Evolutionary conservation across 805 yeast genomes (phyloP).

Genomic region (Spathaspora passalidarum): DNA sequence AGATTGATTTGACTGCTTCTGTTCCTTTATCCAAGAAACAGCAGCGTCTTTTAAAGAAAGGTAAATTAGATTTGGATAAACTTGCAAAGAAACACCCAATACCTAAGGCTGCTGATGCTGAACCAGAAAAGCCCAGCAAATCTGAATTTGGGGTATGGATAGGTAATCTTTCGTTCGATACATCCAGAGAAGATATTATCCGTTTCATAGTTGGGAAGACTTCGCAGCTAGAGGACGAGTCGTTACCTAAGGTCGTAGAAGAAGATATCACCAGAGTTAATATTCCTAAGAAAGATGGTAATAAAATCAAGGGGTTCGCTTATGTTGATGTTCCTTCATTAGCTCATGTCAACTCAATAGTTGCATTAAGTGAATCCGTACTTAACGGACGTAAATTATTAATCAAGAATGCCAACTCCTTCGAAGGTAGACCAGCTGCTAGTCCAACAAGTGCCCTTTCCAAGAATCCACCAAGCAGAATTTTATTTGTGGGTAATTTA

Average conservation of each 20-base stretch:
- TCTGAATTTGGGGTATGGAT: constrained; percentile 85
- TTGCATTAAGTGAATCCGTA: constrained; percentile 65
- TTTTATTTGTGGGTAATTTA: constrained; percentile 87
- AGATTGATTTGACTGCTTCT: constrained; percentile 64
- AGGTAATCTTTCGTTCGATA: constrained; percentile 86
- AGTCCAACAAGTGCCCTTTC: constrained; percentile 43
- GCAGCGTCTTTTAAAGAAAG: constrained; percentile 78
- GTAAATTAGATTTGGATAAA: constrained; percentile 66
- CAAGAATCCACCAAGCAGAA: constrained; percentile 84
- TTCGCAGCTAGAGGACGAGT: constrained; percentile 27
- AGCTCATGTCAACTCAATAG: constrained; percentile 58
- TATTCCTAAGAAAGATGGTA: constrained; percentile 66
- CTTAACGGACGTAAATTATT: constrained; percentile 83
- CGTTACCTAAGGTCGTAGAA: constrained; percentile 39
- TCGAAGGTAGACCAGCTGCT: constrained; percentile 78
- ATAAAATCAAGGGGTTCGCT: constrained; percentile 82
- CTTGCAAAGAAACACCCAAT: constrained; percentile 38
- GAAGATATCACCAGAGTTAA: constrained; percentile 71
- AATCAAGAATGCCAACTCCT: constrained; percentile 77
- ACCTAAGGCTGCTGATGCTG: constrained; percentile 35
- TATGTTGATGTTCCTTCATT: constrained; percentile 74
- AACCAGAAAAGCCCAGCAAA: constrained; percentile 31
- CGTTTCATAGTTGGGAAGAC: constrained; percentile 66
- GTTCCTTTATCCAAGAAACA: constrained; percentile 91
- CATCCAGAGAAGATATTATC: constrained; percentile 68